Evolutionary conservation across 2,329 filamentous ascomycete genomes (phyloP), one percentile per base, ranked within the genome.

Genomic region (Byssoonygena ceratinophila): DNA sequence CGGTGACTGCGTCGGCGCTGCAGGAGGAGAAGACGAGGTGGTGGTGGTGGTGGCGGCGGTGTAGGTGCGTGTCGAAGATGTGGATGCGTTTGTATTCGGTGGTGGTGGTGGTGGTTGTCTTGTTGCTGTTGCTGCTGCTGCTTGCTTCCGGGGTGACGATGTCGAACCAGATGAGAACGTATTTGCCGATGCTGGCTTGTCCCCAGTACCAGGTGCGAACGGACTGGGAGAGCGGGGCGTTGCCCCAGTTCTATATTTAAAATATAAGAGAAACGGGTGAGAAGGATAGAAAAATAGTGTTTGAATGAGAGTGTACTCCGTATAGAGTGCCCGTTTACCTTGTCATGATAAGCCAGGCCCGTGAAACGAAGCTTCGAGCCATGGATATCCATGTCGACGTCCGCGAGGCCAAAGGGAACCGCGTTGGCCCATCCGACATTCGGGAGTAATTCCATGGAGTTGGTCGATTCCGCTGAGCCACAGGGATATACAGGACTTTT

Each of bases 151-250:
- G 44, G 5, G 53, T 53, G 16, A 69, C 51, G 1, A 63, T 60
- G 51, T 69, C 65, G 55, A 73, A 71, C 72, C 71, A 76, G 20
- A 75, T 68, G 22, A 75, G 55, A 1, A 69, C 68, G 63, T 73
- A 74, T 0, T 63, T 58, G 0, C 70, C 72, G 0, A 74, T 51
- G 20, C 61, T 62, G 2, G 61, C 71, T 52, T 74, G 73, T n/a
- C 74, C 72, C 70, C 71, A 74, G 58, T 73, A 72, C 53, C 67
- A 73, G 29, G 62, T 67, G 29, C 55, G 51, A 7, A 69, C 58
- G 14, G 58, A 62, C 3, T 60, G 51, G 9, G 51, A 27, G 51
- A 74, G 70, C 1, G 70, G 66, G 25, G 55, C 54, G 53, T 69
- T 61, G 3, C 66, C 66, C 72, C 72, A 75, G 56, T 74, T 74